Evolutionary conservation across 1,284 basidiomycete species (phyloP).

Genomic region (Ustanciosporium gigantosporum): DNA sequence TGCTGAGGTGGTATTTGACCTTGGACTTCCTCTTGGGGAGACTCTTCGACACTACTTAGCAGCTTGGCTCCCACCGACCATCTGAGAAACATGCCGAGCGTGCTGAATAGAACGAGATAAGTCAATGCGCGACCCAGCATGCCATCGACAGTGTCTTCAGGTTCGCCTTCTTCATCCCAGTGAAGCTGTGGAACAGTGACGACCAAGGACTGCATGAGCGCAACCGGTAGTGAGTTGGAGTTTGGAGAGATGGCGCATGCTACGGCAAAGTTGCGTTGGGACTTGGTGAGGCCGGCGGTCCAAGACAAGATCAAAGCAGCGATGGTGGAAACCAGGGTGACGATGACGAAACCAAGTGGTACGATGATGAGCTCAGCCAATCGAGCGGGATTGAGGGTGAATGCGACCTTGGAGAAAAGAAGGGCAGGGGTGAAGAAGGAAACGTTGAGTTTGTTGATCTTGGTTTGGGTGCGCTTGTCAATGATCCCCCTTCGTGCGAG

Average conservation of each 20-base stretch:
- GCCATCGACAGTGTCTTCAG: slow-evolving; percentile 76
- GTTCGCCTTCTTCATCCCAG: slow-evolving; percentile 69
- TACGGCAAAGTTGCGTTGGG: slow-evolving; percentile 62
- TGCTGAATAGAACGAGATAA: slow-evolving; percentile 88
- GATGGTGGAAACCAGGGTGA: slow-evolving; percentile 59
- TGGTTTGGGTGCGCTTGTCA: slow-evolving; percentile 84
- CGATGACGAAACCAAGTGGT: slow-evolving; percentile 75
- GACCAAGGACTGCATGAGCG: slow-evolving; percentile 85
- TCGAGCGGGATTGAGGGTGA: slow-evolving; percentile 70
- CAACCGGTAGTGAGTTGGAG: slow-evolving; percentile 89
- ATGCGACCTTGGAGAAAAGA: slow-evolving; percentile 89
- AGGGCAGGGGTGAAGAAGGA: slow-evolving; percentile 89
- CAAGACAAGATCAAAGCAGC: slow-evolving; percentile 56
- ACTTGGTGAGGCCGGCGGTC: slow-evolving; percentile 54
- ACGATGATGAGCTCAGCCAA: slow-evolving; percentile 87
- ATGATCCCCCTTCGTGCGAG: slow-evolving; percentile 79
- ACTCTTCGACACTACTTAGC: slow-evolving; percentile 61
- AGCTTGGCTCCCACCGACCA: slow-evolving; percentile 63
- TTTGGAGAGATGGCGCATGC: slow-evolving; percentile 65
- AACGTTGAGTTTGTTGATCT: slow-evolving; percentile 69
- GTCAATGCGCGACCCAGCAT: slow-evolving; percentile 91
- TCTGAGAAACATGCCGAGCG: slow-evolving; percentile 76
- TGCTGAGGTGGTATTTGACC: not conserved
- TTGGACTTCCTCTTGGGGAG: not conserved
- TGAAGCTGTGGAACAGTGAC: slow-evolving; percentile 79